Percentiles rank a stretch among this genome's conserved stretches.
These are phyloP conservation scores for Mucor piriformis DNA, from an alignment of 371 early-diverging fungal species.

Conservation along the genomic window DNA sequence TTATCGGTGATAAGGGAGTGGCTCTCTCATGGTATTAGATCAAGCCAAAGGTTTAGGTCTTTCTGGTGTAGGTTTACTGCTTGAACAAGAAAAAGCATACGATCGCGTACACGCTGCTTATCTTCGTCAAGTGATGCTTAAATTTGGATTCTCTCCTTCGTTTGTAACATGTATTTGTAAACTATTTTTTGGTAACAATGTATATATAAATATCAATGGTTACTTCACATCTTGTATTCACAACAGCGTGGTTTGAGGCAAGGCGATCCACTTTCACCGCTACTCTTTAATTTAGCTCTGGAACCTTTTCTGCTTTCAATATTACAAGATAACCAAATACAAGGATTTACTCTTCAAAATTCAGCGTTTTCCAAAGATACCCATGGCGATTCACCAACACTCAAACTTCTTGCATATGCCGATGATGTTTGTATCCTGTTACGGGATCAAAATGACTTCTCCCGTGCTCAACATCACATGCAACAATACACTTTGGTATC, in stretches of 20 bases:
- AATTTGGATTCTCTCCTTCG: constrained; percentile 9
- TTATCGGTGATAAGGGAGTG: constrained; percentile 17
- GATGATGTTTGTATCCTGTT: constrained; percentile 16
- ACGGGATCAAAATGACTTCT: background rate
- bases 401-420: background rate
- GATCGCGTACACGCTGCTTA: constrained; percentile 28
- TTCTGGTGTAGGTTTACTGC: constrained; percentile 5
- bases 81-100: constrained; percentile 28
- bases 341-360: background rate
- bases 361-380: background rate
- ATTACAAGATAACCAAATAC: background rate
- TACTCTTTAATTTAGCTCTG: constrained; percentile 27
- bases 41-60: constrained; percentile 1
- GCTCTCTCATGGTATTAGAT: constrained; percentile 1
- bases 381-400: background rate
- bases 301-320: constrained; percentile 10
- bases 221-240: background rate
- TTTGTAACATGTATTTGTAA: background rate
- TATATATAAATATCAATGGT: constrained; percentile 18
- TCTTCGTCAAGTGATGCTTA: background rate
- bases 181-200: constrained; percentile 14
- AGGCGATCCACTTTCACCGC: constrained; percentile 27
- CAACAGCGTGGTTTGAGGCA: constrained; percentile 27
- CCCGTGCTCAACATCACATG: background rate
- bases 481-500: background rate